phyloP scores from a whole-genome alignment of 495 filamentous ascomycete species.

The Neurospora intermedia region DNA sequence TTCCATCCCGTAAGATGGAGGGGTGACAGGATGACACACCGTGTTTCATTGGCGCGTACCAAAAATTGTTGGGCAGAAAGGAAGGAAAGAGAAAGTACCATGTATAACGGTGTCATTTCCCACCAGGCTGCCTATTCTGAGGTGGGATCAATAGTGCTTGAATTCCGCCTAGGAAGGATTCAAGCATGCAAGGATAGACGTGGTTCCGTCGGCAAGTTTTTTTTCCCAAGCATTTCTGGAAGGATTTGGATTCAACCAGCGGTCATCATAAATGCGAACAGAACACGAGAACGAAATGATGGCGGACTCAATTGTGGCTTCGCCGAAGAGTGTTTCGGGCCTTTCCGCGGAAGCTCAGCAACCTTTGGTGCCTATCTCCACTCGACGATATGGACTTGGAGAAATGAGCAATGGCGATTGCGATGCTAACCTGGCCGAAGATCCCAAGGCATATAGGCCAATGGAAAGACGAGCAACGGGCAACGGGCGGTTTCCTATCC shows the following conservation, averaged over 20 bases:
- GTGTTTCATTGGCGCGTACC: background rate
- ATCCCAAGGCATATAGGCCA: background rate
- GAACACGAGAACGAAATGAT: background rate
- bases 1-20: background rate
- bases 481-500: constrained; percentile 70
- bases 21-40: background rate
- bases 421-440: background rate
- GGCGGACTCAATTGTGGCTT: background rate
- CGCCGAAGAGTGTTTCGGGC: background rate
- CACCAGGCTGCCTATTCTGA: background rate
- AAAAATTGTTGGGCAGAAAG: background rate
- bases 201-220: background rate
- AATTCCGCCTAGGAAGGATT: background rate
- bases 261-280: background rate
- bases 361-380: background rate
- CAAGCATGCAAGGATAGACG: background rate
- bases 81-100: background rate
- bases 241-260: background rate
- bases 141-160: background rate
- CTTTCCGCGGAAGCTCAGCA: background rate
- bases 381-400: background rate
- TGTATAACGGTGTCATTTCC: background rate
- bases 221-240: background rate
- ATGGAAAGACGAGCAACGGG: constrained; percentile 12
- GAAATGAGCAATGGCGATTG: background rate